Evolutionary conservation across 306 rosid genomes (phyloP).

Genomic region (Albizia julibrissin): DNA sequence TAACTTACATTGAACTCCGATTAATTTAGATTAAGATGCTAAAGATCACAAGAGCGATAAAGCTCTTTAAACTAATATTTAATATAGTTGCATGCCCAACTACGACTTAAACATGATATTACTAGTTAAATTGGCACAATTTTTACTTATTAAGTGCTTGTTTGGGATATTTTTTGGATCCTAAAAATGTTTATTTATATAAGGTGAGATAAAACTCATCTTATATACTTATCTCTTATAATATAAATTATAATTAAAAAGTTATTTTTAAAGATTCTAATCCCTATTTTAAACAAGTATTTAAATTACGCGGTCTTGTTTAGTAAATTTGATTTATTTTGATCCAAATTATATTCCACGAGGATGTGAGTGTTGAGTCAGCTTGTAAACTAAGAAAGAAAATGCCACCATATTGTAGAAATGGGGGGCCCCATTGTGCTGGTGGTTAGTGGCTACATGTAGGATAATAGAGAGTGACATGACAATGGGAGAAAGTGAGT

Average conservation of each 20-base stretch:
- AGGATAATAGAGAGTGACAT: constrained; percentile 45
- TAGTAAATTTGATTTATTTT: neutral
- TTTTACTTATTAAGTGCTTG: neutral
- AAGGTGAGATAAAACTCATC: no score
- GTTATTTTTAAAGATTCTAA: no score
- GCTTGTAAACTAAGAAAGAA: constrained; percentile 3
- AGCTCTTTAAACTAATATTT: no score
- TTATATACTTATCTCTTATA: no score
- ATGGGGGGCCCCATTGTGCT: constrained; percentile 56
- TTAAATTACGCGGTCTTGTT: neutral
- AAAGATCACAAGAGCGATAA: neutral
- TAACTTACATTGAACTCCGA: no score
- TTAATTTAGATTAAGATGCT: no score
- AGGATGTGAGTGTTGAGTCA: constrained; percentile 4
- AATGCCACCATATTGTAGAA: constrained; percentile 30
- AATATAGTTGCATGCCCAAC: no score
- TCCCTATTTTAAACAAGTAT: no score
- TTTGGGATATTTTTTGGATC: no score
- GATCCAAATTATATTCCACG: neutral
- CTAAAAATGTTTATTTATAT: no score
- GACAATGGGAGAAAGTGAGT: constrained; percentile 40
- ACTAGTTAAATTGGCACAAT: neutral
- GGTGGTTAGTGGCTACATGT: constrained; percentile 58
- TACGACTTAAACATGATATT: neutral
- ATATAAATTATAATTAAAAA: no score